Base-by-base conservation (phyloP, 352 stramenopile species). In the Pythium aquatile region DNA sequence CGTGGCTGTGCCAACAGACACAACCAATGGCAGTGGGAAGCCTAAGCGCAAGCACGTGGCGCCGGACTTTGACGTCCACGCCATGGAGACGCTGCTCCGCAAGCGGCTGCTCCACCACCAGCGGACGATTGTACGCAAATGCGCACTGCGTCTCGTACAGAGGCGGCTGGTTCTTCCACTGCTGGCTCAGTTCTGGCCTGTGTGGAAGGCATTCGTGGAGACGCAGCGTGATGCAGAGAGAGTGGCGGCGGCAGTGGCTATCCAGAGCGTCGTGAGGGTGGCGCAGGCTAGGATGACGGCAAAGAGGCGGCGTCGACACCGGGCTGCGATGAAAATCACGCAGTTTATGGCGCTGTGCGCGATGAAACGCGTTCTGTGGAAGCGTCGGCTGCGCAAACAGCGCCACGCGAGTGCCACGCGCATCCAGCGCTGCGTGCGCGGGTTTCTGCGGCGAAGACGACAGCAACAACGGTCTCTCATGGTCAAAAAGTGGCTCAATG, bases 61-160 rank as follows among this genome's bases (percentile, higher is more conserved):
- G 32, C 61, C 47, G 17, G 37, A 26, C 8, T 85, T 92, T 54
- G 79, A 89, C 58, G 83, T 87, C 13, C 71, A 72, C 28, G 62
- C 76, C 16, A 79, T 92, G 68, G 83, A 92, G 68, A 55, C 63
- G 24, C 62, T 76, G 35, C 68, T 92, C 5, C 53, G 42, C 1
- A 59, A 67, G 35, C 71, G 81, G 17, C 60, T 89, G 11, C 42
- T 51, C 28, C 70, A 79, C 30, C 75, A 90, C 64, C 59, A 64
- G 33, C 58, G 65, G 4, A 69, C 65, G 30, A 40, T 69, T 3
- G 46, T 79, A n/a, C 72, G 66, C 26, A 64, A 63, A n/a, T 68
- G 65, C 17, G 69, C 79, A 16, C 72, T 74, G 30, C 71, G 68
- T 14, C 65, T 90, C 20, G 67, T 90, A 17, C 67, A 59, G 3